Evolutionary conservation across 2,329 filamentous ascomycete species (phyloP), one percentile per base, ranked within the genome.

Genomic region (Graphilbum ipis-grandicollis): DNA sequence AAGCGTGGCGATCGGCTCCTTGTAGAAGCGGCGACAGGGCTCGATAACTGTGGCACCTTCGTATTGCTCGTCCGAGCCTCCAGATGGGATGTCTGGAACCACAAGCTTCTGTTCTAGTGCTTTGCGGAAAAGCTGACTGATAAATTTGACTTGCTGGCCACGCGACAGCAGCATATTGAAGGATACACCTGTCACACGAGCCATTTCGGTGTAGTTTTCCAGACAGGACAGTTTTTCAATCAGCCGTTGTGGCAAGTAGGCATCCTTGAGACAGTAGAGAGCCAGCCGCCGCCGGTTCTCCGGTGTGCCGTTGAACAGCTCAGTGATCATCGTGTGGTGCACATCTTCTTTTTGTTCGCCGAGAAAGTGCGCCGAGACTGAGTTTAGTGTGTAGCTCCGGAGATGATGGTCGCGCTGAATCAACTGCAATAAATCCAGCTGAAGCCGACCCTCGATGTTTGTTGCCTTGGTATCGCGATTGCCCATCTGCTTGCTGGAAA

Each of bases 181-280:
- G 0, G 90, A 90, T 5, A 98, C 88, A 48, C 90, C 90, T 19
- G 92, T 98, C 58, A 98, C 90, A 72, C 90, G 90, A 40, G 90
- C 88, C 90, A 98, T 98, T 59, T 98, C 90, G 0, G 90, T 96
- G 51, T 96, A 96, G 54, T 98, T 98, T 58, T 93, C 81, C n/a
- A 98, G 65, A 57, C 90, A 96, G 52, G 93, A 96, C 19, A 98
- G 66, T 56, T 98, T 98, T 52, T 98, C 90, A 76, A 98, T 86
- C 36, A 98, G 58, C 41, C 92, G 66, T 51, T 96, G 86, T 1
- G 90, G 90, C 4, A 98, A 66, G 50, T 93, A 98, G 0, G 90
- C 90, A 60, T 98, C 92, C 57, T 98, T 98, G 46, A 98, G 59
- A 58, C 90, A 98, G 62, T 98, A 98, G 1, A 98, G 72, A 1